These are phyloP conservation scores for Alternaria sp. DNA, from an alignment of 2,329 filamentous ascomycete genomes.

Conservation along the genomic window DNA sequence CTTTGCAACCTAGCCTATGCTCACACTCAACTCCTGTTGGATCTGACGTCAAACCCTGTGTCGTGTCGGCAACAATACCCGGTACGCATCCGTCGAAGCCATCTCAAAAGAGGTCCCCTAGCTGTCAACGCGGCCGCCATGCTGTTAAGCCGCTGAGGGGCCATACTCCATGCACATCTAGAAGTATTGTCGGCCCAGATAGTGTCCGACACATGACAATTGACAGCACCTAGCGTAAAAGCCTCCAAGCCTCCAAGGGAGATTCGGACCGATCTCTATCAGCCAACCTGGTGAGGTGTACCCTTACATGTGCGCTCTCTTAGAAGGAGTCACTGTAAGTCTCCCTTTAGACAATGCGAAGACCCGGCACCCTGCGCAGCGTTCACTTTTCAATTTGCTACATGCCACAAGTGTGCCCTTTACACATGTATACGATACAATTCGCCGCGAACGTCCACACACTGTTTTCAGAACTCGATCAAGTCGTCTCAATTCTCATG, in stretches of 20 bases:
- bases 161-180: not conserved
- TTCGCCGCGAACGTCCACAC: not conserved
- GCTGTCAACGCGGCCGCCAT: not conserved
- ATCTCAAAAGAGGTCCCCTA: not conserved
- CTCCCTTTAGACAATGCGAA: not conserved
- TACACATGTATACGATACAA: not conserved
- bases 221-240: not conserved
- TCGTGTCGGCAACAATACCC: not conserved
- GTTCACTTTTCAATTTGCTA: not conserved
- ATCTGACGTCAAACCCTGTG: not conserved
- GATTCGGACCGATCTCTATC: not conserved
- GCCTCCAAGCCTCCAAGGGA: not conserved
- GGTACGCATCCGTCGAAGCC: not conserved
- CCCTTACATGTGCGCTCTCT: not conserved
- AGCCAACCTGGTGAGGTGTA: not conserved
- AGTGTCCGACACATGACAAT: not conserved
- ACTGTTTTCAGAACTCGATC: not conserved
- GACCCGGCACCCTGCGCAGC: not conserved
- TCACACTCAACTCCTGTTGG: not conserved
- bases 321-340: not conserved
- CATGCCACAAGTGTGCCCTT: not conserved
- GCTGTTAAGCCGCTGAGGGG: not conserved
- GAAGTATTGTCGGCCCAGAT: not conserved
- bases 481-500: not conserved
- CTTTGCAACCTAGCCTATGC: not conserved